These are phyloP conservation scores for Ophiocordyceps camponoti-rufipedis DNA, from an alignment of 2,329 filamentous ascomycete species.

Conservation along the genomic window DNA sequence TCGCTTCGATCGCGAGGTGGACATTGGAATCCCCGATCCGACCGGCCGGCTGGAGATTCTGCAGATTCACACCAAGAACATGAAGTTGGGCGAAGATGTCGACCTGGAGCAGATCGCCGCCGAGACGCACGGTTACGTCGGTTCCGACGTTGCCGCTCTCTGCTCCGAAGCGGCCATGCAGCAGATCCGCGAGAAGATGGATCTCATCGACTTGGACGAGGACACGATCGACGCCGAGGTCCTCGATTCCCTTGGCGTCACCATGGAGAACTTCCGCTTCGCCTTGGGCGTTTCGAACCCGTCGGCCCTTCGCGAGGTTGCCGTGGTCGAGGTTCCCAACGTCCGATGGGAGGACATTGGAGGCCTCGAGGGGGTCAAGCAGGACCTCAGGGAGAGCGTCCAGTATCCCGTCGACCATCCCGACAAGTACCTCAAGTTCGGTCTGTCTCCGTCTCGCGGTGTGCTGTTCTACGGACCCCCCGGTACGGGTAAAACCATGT, in stretches of 20 bases:
- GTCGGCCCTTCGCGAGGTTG: slow-evolving; percentile 93
- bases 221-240: slow-evolving; percentile 98
- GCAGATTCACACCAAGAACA: slow-evolving; percentile 99
- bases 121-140: slow-evolving; percentile 97
- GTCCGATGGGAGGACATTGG: slow-evolving; percentile 99
- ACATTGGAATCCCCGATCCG: slow-evolving; percentile 94
- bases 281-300: slow-evolving; percentile 96
- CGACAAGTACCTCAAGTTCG: slow-evolving; percentile 99
- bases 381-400: slow-evolving; percentile 95
- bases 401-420: slow-evolving; percentile 99
- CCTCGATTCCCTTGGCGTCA: slow-evolving; percentile 91
- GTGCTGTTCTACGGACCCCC: slow-evolving; percentile 97
- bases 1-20: slow-evolving; percentile 96
- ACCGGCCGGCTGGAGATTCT: slow-evolving; percentile 97
- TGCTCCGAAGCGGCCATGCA: slow-evolving; percentile 99
- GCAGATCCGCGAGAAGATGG: slow-evolving; percentile 99
- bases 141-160: slow-evolving; percentile 93
- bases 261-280: slow-evolving; percentile 99
- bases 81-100: slow-evolving; percentile 95
- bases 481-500: slow-evolving; percentile 99
- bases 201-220: slow-evolving; percentile 95
- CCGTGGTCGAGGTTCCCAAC: slow-evolving; percentile 97
- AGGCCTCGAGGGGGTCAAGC: slow-evolving; percentile 96
- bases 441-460: slow-evolving; percentile 92
- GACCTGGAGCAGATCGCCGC: slow-evolving; percentile 92